phyloP scores from a whole-genome alignment of 257 asterid species.

The Leptodermis oblonga region DNA sequence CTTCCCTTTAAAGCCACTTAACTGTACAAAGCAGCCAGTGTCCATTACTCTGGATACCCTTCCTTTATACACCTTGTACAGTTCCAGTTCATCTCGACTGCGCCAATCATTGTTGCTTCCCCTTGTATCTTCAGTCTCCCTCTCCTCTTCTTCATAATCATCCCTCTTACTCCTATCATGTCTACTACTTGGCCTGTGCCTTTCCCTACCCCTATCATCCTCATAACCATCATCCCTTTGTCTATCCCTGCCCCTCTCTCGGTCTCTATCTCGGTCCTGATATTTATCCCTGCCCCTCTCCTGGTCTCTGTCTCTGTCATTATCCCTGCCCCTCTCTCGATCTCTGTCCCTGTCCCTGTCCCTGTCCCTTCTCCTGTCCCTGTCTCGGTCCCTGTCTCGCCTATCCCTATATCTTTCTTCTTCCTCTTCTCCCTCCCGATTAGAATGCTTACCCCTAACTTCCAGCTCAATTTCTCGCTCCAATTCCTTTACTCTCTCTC shows the following conservation, averaged over 20 bases:
- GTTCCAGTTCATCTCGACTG: slow-evolving; percentile 49
- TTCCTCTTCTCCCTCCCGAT: slow-evolving; percentile 29
- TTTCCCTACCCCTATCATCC: slow-evolving; percentile 12
- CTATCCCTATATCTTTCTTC: slow-evolving; percentile 25
- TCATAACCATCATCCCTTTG: slow-evolving; percentile 12
- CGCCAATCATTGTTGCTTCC: slow-evolving; percentile 33
- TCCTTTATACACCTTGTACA: slow-evolving; percentile 74
- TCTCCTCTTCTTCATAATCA: slow-evolving; percentile 22
- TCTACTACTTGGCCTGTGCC: slow-evolving; percentile 17
- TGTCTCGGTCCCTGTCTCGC: slow-evolving; percentile 25
- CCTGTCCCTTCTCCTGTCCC: slow-evolving; percentile 31
- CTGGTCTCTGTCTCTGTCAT: slow-evolving; percentile 25
- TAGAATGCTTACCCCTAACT: slow-evolving; percentile 31
- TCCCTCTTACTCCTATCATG: slow-evolving; percentile 17
- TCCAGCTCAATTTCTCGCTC: slow-evolving; percentile 83
- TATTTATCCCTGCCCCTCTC: slow-evolving; percentile 28
- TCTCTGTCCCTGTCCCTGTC: slow-evolving; percentile 20
- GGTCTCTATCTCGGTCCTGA: slow-evolving; percentile 25
- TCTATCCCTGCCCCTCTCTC: slow-evolving; percentile 25
- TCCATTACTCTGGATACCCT: slow-evolving; percentile 91
- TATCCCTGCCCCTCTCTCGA: slow-evolving; percentile 10
- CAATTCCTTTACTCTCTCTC: slow-evolving; percentile 67
- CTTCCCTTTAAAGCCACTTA: slow-evolving; percentile 62
- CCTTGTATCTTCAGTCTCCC: slow-evolving; percentile 44
- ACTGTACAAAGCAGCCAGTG: slow-evolving; percentile 90